These are phyloP conservation scores for Cystoderma amianthinum DNA, from an alignment of 768 basidiomycete genomes.

Conservation along the genomic window DNA sequence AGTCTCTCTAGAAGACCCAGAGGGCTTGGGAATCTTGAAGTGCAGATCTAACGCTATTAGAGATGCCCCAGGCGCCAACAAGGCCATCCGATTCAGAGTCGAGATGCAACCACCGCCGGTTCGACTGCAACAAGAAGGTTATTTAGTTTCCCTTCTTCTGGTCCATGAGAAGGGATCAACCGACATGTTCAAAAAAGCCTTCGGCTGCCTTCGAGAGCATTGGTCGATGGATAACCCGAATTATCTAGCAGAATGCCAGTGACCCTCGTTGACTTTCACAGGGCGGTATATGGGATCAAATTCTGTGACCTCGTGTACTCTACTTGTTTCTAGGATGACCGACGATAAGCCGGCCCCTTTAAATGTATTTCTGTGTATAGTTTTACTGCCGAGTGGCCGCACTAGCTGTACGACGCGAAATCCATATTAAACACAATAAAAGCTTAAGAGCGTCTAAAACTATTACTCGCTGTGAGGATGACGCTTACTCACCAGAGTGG, in stretches of 20 bases:
- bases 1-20: slow-evolving; percentile 58
- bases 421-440: too few species aligned
- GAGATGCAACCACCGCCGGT: slow-evolving; percentile 52
- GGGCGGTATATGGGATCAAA: too few species aligned
- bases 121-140: slow-evolving; percentile 35
- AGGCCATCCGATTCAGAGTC: slow-evolving; percentile 77
- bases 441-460: too few species aligned
- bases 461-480: background rate
- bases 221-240: slow-evolving; percentile 69
- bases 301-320: too few species aligned
- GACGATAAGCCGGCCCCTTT: background rate
- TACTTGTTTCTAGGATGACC: background rate
- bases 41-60: slow-evolving; percentile 68
- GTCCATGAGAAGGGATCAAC: slow-evolving; percentile 85
- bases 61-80: slow-evolving; percentile 50
- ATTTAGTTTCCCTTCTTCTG: slow-evolving; percentile 51
- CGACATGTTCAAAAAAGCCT: slow-evolving; percentile 74
- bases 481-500: background rate
- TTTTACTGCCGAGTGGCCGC: background rate
- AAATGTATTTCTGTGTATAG: background rate
- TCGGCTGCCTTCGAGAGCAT: slow-evolving; percentile 51
- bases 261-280: too few species aligned
- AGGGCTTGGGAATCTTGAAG: slow-evolving; percentile 61
- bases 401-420: too few species aligned
- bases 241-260: too few species aligned